Percentiles rank a stretch among this genome's conserved stretches.
Conservation (phyloP, 352 stramenopile genomes). For the Phytophthora ohioensis region DNA sequence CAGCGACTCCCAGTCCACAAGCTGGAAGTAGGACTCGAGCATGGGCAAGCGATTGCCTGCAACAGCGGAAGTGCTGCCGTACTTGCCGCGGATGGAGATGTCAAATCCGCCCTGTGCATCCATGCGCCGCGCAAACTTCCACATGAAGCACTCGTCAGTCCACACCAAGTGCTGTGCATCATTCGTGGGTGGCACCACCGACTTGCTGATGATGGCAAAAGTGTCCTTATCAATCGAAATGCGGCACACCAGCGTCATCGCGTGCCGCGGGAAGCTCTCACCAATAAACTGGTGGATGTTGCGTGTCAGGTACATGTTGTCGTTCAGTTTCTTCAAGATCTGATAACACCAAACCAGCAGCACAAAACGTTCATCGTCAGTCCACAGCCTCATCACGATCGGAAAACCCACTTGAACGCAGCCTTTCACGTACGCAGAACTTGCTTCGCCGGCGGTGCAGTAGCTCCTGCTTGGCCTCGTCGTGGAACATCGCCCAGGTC, state of each 20-base stretch:
- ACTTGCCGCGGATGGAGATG: slow-evolving; percentile 79
- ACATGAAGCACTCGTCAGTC: slow-evolving; percentile 90
- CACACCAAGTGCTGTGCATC: slow-evolving; percentile 89
- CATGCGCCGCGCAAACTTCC: slow-evolving; percentile 71
- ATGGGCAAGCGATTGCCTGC: slow-evolving; percentile 84
- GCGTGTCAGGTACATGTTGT: slow-evolving; percentile 87
- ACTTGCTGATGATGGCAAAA: slow-evolving; percentile 87
- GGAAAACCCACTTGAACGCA: background rate
- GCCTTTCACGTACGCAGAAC: slow-evolving; percentile 73
- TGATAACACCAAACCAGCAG: slow-evolving; percentile 26
- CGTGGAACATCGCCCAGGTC: slow-evolving; percentile 79
- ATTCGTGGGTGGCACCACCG: slow-evolving; percentile 77
- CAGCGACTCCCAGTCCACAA: slow-evolving; percentile 88
- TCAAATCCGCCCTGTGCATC: slow-evolving; percentile 74
- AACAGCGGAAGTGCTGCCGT: slow-evolving; percentile 85
- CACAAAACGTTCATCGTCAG: slow-evolving; percentile 13
- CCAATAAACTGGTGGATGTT: slow-evolving; percentile 91
- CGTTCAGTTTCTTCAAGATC: slow-evolving; percentile 87
- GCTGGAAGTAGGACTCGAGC: slow-evolving; percentile 88
- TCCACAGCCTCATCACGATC: background rate
- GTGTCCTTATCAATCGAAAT: slow-evolving; percentile 87
- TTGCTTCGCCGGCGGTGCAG: slow-evolving; percentile 82
- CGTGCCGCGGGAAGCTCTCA: slow-evolving; percentile 86
- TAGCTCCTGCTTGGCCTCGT: slow-evolving; percentile 76
- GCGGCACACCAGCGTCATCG: slow-evolving; percentile 83